Percentiles rank a stretch among this genome's conserved stretches.
These are phyloP conservation scores for Leccinum fuscescens DNA, from an alignment of 1,284 basidiomycete species.

Conservation along the genomic window DNA sequence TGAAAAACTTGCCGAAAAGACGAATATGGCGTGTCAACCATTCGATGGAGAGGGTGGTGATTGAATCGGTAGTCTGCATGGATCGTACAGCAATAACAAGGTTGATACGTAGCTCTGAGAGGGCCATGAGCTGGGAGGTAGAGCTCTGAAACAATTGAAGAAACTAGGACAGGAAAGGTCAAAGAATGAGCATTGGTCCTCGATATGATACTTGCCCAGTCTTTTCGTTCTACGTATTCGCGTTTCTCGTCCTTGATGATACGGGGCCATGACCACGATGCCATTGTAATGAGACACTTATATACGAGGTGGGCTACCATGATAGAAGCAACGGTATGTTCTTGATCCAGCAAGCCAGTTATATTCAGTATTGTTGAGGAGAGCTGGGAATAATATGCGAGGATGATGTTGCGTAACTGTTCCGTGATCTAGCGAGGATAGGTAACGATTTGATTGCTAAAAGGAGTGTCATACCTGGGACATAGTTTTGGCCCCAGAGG, in stretches of 20 bases:
- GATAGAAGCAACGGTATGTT: slow-evolving; percentile 49
- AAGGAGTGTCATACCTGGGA: slow-evolving; percentile 41
- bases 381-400: slow-evolving; percentile 55
- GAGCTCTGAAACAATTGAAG: slow-evolving; percentile 60
- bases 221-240: slow-evolving; percentile 42
- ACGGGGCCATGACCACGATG: slow-evolving; percentile 68
- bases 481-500: slow-evolving; percentile 64
- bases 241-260: slow-evolving; percentile 43
- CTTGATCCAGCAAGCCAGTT: slow-evolving; percentile 38
- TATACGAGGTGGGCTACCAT: slow-evolving; percentile 64
- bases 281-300: slow-evolving; percentile 67
- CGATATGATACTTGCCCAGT: slow-evolving; percentile 49
- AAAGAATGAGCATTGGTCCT: neutral
- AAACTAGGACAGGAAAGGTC: slow-evolving; percentile 41
- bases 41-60: slow-evolving; percentile 43
- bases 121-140: slow-evolving; percentile 48
- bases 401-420: slow-evolving; percentile 50
- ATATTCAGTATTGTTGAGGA: slow-evolving; percentile 46
- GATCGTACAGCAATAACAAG: slow-evolving; percentile 37
- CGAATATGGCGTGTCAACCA: slow-evolving; percentile 65
- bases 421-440: slow-evolving; percentile 49
- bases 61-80: slow-evolving; percentile 26
- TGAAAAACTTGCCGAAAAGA: slow-evolving; percentile 74
- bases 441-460: neutral
- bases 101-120: slow-evolving; percentile 50